These are phyloP conservation scores for Blastobotrys persicus DNA, from an alignment of 1,139 yeast species.

Conservation along the genomic window DNA sequence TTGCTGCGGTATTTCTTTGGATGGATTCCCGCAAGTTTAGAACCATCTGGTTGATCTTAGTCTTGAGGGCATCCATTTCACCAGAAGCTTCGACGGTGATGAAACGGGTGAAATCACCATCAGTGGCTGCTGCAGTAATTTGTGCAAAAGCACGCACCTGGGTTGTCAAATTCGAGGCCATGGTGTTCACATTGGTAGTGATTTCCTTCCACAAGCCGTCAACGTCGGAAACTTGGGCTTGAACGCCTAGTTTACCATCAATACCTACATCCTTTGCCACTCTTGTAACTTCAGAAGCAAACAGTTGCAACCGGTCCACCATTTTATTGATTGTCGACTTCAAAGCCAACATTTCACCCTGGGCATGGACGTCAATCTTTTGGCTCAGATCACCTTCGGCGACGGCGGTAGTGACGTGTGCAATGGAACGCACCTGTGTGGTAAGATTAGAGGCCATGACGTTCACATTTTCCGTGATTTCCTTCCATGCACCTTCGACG, in stretches of 20 bases:
- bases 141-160: constrained; percentile 94
- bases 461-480: constrained; percentile 84
- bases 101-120: constrained; percentile 86
- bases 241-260: constrained; percentile 88
- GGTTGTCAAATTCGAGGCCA: constrained; percentile 88
- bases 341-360: constrained; percentile 74
- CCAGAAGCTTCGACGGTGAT: constrained; percentile 90
- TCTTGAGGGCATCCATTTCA: constrained; percentile 90
- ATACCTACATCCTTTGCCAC: constrained; percentile 93
- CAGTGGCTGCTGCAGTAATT: constrained; percentile 90
- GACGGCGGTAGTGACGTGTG: constrained; percentile 88
- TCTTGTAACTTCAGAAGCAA: constrained; percentile 83
- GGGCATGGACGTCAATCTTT: constrained; percentile 86
- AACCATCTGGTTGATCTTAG: constrained; percentile 91
- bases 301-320: constrained; percentile 87
- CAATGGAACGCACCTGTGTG: constrained; percentile 84
- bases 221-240: constrained; percentile 86
- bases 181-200: constrained; percentile 87
- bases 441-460: constrained; percentile 88
- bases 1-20: constrained; percentile 87
- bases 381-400: constrained; percentile 89
- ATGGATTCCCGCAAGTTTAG: constrained; percentile 81
- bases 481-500: constrained; percentile 93
- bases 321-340: constrained; percentile 81
- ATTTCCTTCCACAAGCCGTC: constrained; percentile 92